A percentile compares a stretch with the other conserved stretches of the same genome.
Conservation (phyloP, 2,329 filamentous ascomycete genomes). For the Aspergillus versicolor region DNA sequence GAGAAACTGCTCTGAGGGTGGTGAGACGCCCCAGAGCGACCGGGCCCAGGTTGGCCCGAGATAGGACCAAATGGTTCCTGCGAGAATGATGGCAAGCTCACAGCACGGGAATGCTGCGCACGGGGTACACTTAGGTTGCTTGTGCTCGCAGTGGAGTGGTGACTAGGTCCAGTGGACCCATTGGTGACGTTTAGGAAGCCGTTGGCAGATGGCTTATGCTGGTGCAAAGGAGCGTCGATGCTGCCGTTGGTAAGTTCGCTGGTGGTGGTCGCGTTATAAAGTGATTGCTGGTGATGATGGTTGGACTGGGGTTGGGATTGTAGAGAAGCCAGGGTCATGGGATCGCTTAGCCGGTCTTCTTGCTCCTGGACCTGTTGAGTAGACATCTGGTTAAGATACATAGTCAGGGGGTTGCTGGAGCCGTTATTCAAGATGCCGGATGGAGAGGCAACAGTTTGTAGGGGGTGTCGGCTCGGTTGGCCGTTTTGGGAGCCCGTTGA, state of each 20-base stretch:
- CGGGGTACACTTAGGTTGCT: conserved; percentile 53
- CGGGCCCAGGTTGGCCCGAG: conserved; percentile 33
- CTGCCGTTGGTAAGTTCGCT: conserved; percentile 59
- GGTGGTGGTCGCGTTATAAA: conserved; percentile 74
- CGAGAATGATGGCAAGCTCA: conserved; percentile 77
- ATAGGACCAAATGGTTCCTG: conserved; percentile 56
- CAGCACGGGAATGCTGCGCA: conserved; percentile 72
- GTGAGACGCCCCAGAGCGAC: conserved; percentile 37
- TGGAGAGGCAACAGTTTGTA: conserved; percentile 56
- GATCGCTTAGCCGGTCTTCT: conserved; percentile 47
- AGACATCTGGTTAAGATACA: conserved; percentile 82
- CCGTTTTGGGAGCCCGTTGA: conserved; percentile 57
- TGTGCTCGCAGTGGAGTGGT: conserved; percentile 68
- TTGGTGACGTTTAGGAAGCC: conserved; percentile 56
- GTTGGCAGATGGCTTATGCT: conserved; percentile 65
- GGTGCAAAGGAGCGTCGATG: conserved; percentile 44
- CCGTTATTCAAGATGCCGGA: conserved; percentile 76
- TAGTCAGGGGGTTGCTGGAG: conserved; percentile 81
- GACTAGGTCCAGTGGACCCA: conserved; percentile 67
- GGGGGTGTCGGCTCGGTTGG: conserved; percentile 58
- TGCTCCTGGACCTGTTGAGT: conserved; percentile 65
- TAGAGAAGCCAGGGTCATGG: conserved; percentile 41
- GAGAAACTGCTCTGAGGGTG: conserved; percentile 55
- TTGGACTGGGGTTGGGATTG: conserved; percentile 65
- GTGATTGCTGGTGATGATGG: conserved; percentile 69